Evolutionary conservation across 1,139 yeast species (phyloP).

Genomic region (Zygoascus meyerae): DNA sequence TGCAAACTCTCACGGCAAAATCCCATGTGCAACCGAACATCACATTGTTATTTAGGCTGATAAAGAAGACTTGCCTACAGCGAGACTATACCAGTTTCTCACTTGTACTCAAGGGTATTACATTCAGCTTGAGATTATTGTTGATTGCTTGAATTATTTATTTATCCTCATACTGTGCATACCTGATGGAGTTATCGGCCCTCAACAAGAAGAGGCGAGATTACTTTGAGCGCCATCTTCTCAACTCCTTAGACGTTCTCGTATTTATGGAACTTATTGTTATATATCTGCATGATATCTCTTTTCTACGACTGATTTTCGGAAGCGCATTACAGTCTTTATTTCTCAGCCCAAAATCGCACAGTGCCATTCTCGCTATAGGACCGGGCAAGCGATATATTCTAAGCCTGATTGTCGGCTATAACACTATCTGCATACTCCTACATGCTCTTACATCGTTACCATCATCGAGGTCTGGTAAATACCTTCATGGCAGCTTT

Average conservation of each 20-base stretch:
- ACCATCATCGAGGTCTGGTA: constrained; percentile 19
- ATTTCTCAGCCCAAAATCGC: constrained; percentile 23
- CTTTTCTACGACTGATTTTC: constrained; percentile 22
- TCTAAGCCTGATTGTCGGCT: constrained; percentile 19
- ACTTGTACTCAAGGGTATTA: too few relatives aligned
- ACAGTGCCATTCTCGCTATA: constrained; percentile 18
- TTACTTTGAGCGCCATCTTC: constrained; percentile 23
- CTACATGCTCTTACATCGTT: constrained; percentile 17
- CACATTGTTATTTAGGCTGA: too few relatives aligned
- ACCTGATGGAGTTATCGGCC: constrained; percentile 3
- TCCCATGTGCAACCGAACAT: too few relatives aligned
- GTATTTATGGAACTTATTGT: constrained; percentile 24
- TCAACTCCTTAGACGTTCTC: constrained; percentile 21
- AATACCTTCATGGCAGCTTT: constrained; percentile 32
- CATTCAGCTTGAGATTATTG: too few relatives aligned
- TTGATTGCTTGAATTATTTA: too few relatives aligned
- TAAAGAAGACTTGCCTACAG: too few relatives aligned
- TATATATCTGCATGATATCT: constrained; percentile 26
- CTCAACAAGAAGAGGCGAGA: constrained; percentile 17
- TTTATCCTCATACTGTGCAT: not conserved
- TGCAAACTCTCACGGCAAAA: too few relatives aligned
- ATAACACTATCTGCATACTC: constrained; percentile 19
- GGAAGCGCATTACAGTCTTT: constrained; percentile 24
- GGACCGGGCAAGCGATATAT: constrained; percentile 22
- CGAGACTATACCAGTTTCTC: too few relatives aligned